These are phyloP conservation scores for Microcyclosporella mali DNA, from an alignment of 2,329 filamentous ascomycete species.

Conservation along the genomic window DNA sequence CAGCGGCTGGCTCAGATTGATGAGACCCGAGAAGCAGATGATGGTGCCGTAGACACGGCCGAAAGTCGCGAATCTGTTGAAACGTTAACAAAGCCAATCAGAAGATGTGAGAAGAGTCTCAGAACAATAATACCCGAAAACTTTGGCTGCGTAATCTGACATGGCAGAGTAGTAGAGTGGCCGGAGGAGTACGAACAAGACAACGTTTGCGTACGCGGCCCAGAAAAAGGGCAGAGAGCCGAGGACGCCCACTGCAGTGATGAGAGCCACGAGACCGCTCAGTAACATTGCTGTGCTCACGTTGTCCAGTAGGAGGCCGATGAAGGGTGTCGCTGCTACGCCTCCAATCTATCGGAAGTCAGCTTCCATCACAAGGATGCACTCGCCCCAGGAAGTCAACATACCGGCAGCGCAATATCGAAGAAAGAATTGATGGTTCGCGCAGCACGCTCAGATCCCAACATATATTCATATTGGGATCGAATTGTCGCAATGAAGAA, in stretches of 20 bases:
- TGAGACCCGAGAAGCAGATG: slow-evolving; percentile 73
- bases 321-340: slow-evolving; percentile 77
- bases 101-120: no score
- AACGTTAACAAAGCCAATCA: no score
- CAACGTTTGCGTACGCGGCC: slow-evolving; percentile 69
- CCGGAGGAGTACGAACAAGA: slow-evolving; percentile 74
- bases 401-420: slow-evolving; percentile 65
- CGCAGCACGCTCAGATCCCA: slow-evolving; percentile 56
- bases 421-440: slow-evolving; percentile 74
- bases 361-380: neutral
- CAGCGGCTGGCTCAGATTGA: slow-evolving; percentile 76
- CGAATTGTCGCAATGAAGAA: slow-evolving; percentile 85
- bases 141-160: no score
- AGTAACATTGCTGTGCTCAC: slow-evolving; percentile 67
- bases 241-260: slow-evolving; percentile 68
- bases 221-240: slow-evolving; percentile 67
- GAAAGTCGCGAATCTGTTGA: slow-evolving; percentile 86
- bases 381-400: neutral
- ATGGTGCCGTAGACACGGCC: slow-evolving; percentile 86
- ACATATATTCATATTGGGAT: slow-evolving; percentile 73
- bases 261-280: slow-evolving; percentile 60
- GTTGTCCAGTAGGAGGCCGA: slow-evolving; percentile 71
- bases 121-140: no score
- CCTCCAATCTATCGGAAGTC: slow-evolving; percentile 53
- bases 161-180: slow-evolving; percentile 88